Conservation (phyloP, 768 basidiomycete species). For the Mycena filopes region DNA sequence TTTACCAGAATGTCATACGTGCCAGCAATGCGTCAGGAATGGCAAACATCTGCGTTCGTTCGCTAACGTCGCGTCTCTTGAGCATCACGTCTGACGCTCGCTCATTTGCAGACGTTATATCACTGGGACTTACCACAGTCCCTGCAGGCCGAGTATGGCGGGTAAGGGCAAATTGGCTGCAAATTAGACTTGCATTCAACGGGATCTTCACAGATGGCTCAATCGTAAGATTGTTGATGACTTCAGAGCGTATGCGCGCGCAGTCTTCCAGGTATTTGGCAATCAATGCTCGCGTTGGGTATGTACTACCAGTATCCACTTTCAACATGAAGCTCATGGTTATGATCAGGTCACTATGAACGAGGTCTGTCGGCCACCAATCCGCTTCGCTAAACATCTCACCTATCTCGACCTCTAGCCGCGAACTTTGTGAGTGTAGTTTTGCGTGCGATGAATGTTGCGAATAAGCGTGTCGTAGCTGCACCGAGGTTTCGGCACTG, state of each 20-base stretch:
- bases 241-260: conserved; percentile 54
- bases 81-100: conserved; percentile 10
- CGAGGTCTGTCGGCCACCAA: conserved; percentile 14
- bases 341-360: conserved; percentile 31
- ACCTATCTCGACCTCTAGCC: conserved; percentile 4
- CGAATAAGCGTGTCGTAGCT: conserved; percentile 10
- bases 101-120: conserved; percentile 50
- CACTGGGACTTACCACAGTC: conserved; percentile 67
- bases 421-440: conserved; percentile 29
- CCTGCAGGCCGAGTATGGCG: conserved; percentile 40
- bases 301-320: too few species aligned
- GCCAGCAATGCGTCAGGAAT: conserved; percentile 57
- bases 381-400: background rate
- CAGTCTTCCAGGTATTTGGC: conserved; percentile 29
- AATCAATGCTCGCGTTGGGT: conserved; percentile 31
- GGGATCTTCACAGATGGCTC: conserved; percentile 51
- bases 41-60: conserved; percentile 53
- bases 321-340: too few species aligned
- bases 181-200: background rate
- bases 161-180: conserved; percentile 1
- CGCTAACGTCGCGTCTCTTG: background rate
- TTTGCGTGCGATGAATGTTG: background rate
- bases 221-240: conserved; percentile 58
- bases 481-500: conserved; percentile 32
- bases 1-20: conserved; percentile 58